phyloP scores from a whole-genome alignment of 805 yeast species.

The Tanozyma kutaoensis region DNA sequence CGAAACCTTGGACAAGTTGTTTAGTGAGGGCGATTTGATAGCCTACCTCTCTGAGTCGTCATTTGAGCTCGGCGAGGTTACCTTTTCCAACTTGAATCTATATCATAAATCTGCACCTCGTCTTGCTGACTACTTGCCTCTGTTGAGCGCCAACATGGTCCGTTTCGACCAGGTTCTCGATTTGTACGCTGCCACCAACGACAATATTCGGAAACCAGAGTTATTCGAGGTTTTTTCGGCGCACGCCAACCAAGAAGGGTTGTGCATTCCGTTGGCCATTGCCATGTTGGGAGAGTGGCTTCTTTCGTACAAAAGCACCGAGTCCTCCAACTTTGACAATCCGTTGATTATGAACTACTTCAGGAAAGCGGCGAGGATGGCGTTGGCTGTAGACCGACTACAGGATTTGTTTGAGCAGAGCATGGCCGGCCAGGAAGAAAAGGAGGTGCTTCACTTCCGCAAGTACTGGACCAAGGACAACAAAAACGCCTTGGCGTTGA shows the following conservation, averaged over 20 bases:
- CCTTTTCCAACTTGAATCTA: conserved; percentile 6
- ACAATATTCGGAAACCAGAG: conserved; percentile 5
- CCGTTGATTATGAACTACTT: conserved; percentile 9
- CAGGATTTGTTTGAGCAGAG: conserved; percentile 3
- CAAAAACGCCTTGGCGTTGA: conserved; percentile 6
- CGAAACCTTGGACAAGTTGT: conserved; percentile 4
- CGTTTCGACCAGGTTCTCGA: conserved; percentile 6
- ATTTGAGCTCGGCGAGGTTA: conserved; percentile 9
- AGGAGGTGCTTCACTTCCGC: conserved; percentile 1
- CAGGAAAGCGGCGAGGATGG: conserved; percentile 9
- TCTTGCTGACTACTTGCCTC: conserved; percentile 1
- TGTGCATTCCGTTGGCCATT: conserved; percentile 11
- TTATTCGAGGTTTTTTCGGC: conserved; percentile 8
- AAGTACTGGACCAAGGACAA: conserved; percentile 8
- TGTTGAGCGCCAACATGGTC: conserved; percentile 3
- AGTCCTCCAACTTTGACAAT: conserved; percentile 8
- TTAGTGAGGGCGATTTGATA: conserved; percentile 3
- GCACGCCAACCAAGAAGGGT: conserved; percentile 6
- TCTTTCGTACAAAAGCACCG: conserved; percentile 7
- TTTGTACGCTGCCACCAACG: conserved; percentile 6
- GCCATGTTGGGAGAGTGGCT: conserved; percentile 14
- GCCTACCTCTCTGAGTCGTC: conserved; percentile 6
- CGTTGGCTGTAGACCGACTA: conserved; percentile 7
- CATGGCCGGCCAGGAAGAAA: background rate
- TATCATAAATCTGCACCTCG: conserved; percentile 3